Base-by-base conservation (phyloP, 352 stramenopile genomes). In the Globisporangium okanoganense region DNA sequence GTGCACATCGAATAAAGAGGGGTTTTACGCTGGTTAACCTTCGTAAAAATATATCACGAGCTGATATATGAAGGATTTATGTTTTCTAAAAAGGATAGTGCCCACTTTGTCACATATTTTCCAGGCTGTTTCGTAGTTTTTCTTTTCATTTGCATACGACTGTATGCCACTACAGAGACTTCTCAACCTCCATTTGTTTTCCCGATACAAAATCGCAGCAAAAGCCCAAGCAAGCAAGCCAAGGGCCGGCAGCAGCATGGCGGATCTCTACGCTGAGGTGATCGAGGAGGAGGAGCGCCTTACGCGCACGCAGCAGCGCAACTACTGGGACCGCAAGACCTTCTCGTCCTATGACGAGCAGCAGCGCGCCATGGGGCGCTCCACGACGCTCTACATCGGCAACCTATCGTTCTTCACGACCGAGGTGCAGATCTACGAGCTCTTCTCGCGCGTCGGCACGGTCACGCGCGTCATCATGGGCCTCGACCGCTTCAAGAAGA, bases 381-480 rank as follows among this genome's bases (percentile, higher is more conserved):
- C 90, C 24, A 71, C 70, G 10, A 99, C 96, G 24, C 69, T 99
- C 24, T 99, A 99, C 73, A 81, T 99, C 36, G 97, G 97, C 48
- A 99, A 99, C 71, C 70, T 99, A 47, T 95, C 90, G 44, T 99
- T 99, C 75, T 98, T 97, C 62, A 99, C 96, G 22, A 95, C 90
- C 20, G 92, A 98, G 61, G 74, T 84, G 36, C 95, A 99, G 71
- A 95, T 99, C 59, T 93, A 92, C 69, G 88, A 97, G 68, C 82
- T 97, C 50, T 99, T 99, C 71, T 90, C 82, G 57, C 82, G 84
- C 65, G 85, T 98, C 44, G 97, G 97, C 48, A 85, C 85, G 20
- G 92, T 99, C 29, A 77, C 87, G 56, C 74, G 84, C 57, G 86
- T 99, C 9, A 96, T 98, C 54, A 97, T 99, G 89, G 97, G 97